Evolutionary conservation across 352 stramenopile genomes (phyloP), one percentile per base, ranked within the genome.

Genomic region (Hyaloperonospora brassicae): DNA sequence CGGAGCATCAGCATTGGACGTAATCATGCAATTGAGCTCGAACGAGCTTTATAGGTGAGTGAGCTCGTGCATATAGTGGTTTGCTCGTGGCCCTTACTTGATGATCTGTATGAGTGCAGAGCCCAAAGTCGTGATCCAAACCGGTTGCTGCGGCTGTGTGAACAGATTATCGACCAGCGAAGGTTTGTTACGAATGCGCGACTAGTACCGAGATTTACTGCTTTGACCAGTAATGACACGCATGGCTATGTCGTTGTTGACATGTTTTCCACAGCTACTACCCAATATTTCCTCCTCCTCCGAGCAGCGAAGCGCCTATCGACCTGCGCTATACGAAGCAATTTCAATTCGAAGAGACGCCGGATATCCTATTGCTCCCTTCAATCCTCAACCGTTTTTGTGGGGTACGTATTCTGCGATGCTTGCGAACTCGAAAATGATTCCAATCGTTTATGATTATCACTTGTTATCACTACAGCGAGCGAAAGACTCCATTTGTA

Each of bases 331-430:
- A 97, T 57, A 86, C 93, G 62, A 80, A 93, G 36, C 69, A 96
- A 50, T 98, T 89, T 58, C 70, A 88, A 57, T 91, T 98, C 47
- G 84, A 93, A 24, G 69, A 89, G 38, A 95, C 82, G 1, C 96
- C 96, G 0, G 96, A 99, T 69, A 71, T 99, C 21, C 66, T 98
- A 35, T 70, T 99, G 47, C 62, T 98, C 17, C 95, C 95, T 25
- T 98, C 93, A 4, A 96, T 95, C 51, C 73, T 99, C 31, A 91
- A 89, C 49, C 84, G 81, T 3, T 93, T 93, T 60, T 89, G 77
- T 69, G 84, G 84, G 39, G 84, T 93, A 78, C 54, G 80, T 83
- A 21, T 24, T 0, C 5, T 12, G 7, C 27, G 7, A 31, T 31
- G 7, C 27, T 31, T 31, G 27, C 27, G 27, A 3, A 31, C 27